Evolutionary conservation across 805 yeast species (phyloP).

Genomic region (Wickerhamia fluorescens): DNA sequence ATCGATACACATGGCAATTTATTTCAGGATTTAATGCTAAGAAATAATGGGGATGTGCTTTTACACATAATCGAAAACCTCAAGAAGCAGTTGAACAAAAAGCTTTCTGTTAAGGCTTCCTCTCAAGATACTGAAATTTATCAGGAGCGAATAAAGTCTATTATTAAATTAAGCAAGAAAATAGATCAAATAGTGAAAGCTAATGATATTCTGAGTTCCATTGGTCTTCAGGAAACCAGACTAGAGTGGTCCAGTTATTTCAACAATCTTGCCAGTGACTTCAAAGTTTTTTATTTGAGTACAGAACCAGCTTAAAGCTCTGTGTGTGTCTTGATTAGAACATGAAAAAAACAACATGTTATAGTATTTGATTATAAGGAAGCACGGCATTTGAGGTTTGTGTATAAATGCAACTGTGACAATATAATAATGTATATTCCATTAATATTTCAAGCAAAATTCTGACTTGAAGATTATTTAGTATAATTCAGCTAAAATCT

Average conservation of each 20-base stretch:
- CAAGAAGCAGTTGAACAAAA: conserved; percentile 33
- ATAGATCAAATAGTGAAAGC: conserved; percentile 8
- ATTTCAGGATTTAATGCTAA: conserved; percentile 10
- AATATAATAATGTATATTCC: too few species aligned
- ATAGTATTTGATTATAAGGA: too few species aligned
- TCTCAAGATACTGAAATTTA: conserved; percentile 58
- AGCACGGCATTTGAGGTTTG: too few species aligned
- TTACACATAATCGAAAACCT: conserved; percentile 32
- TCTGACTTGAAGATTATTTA: too few species aligned
- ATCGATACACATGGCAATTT: conserved; percentile 28
- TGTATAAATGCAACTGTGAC: too few species aligned
- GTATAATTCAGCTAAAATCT: too few species aligned
- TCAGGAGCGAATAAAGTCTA: conserved; percentile 37
- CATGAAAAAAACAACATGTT: too few species aligned
- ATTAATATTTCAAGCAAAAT: too few species aligned
- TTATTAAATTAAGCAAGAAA: conserved; percentile 21
- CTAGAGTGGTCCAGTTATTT: conserved; percentile 2
- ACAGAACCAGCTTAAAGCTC: conserved; percentile 2
- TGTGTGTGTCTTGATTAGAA: too few species aligned
- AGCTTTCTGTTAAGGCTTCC: conserved; percentile 54
- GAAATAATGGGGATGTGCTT: conserved; percentile 8
- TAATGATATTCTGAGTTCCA: conserved; percentile 2
- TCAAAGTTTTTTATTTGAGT: conserved; percentile 2
- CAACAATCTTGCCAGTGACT: conserved; percentile 1
- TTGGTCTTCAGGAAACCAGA: conserved; percentile 1